Evolutionary conservation across 768 basidiomycete genomes (phyloP).

Genomic region (Coprinellus micaceus): DNA sequence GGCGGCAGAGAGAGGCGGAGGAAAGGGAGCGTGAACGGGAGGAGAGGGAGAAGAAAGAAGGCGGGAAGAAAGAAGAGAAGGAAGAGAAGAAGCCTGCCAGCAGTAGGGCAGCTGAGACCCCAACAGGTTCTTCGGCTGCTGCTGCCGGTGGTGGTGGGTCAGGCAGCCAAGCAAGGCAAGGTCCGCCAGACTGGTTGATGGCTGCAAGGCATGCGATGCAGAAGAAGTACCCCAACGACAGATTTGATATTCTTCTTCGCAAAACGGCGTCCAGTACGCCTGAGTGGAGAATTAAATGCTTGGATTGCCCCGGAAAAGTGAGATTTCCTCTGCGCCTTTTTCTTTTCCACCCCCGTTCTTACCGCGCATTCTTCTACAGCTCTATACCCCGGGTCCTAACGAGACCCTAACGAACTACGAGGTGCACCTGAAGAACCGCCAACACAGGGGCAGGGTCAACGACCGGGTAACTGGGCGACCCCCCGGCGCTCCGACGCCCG

Average conservation of each 20-base stretch:
- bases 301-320: constrained; percentile 93
- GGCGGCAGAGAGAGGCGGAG: constrained; percentile 7
- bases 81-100: constrained; percentile 5
- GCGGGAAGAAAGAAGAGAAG: constrained; percentile 3
- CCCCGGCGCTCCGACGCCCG: not conserved
- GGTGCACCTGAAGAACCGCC: constrained; percentile 85
- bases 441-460: constrained; percentile 72
- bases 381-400: constrained; percentile 88
- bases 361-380: constrained; percentile 34
- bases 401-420: constrained; percentile 88
- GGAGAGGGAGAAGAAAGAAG: constrained; percentile 7
- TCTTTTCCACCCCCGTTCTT: not conserved
- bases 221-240: constrained; percentile 73
- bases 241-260: constrained; percentile 71
- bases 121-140: too few relatives aligned
- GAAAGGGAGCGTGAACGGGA: constrained; percentile 3
- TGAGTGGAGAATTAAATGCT: constrained; percentile 90
- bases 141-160: too few relatives aligned
- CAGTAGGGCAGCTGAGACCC: not conserved
- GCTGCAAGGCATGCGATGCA: constrained; percentile 65
- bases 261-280: constrained; percentile 53
- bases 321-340: constrained; percentile 14
- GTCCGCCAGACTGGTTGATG: constrained; percentile 73
- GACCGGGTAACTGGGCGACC: constrained; percentile 38
- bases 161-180: too few relatives aligned